phyloP scores from a whole-genome alignment of 2,329 filamentous ascomycete species.

The Neofusicoccum sp. region DNA sequence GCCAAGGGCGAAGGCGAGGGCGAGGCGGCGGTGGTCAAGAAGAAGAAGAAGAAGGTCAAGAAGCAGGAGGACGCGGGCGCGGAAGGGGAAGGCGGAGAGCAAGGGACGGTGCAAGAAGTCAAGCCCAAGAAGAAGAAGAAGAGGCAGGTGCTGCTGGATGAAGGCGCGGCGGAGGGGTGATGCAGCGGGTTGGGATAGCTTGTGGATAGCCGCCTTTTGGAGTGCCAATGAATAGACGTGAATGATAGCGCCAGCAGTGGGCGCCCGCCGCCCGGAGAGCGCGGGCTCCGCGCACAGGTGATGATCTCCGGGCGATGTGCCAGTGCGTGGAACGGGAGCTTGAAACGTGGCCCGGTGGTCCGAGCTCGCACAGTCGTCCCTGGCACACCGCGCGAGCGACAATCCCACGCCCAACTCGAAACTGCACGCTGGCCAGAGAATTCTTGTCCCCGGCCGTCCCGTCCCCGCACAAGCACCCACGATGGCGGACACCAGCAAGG shows the following conservation, averaged over 20 bases:
- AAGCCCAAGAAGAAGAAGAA: constrained; percentile 46
- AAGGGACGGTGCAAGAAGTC: constrained; percentile 23
- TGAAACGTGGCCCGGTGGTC: constrained; percentile 20
- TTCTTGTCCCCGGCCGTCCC: constrained; percentile 40
- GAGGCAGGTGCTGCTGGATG: constrained; percentile 32
- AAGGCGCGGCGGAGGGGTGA: not conserved
- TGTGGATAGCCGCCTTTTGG: not conserved
- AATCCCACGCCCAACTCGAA: constrained; percentile 8
- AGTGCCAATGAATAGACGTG: not conserved
- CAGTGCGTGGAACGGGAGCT: constrained; percentile 12
- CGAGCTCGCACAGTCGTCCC: constrained; percentile 12
- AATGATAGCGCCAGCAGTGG: not conserved
- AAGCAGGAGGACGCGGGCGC: constrained; percentile 24
- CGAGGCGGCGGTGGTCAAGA: constrained; percentile 28
- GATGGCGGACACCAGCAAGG: constrained; percentile 38
- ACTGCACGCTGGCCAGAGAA: not conserved
- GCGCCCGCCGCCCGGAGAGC: not conserved
- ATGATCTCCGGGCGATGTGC: not conserved
- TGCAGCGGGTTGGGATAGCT: not conserved
- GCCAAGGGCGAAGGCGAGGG: constrained; percentile 20
- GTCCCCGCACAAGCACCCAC: constrained; percentile 17
- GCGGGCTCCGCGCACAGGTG: constrained; percentile 4
- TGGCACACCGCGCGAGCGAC: constrained; percentile 1
- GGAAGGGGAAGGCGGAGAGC: constrained; percentile 24
- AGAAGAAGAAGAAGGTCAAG: constrained; percentile 48